Evolutionary conservation across 495 filamentous ascomycete species (phyloP).

Genomic region (Hyaloscypha bicolor): DNA sequence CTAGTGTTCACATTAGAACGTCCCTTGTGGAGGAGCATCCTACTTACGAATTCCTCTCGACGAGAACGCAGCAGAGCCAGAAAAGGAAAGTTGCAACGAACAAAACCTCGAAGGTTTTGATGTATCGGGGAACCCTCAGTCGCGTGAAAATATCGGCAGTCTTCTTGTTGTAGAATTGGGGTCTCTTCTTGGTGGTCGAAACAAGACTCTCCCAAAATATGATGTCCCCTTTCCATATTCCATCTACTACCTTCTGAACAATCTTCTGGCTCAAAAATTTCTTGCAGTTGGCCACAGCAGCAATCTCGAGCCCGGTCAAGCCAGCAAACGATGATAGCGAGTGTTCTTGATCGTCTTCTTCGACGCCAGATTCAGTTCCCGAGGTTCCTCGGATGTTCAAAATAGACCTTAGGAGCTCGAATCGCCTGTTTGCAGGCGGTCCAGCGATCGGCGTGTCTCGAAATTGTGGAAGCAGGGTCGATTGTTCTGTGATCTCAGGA

Average conservation of each 20-base stretch:
- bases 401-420: slow-evolving; percentile 29
- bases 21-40: slow-evolving; percentile 5
- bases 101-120: slow-evolving; percentile 83
- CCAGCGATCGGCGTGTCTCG: slow-evolving; percentile 17
- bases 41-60: slow-evolving; percentile 51
- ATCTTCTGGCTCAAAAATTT: slow-evolving; percentile 86
- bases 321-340: slow-evolving; percentile 69
- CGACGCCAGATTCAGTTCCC: slow-evolving; percentile 4
- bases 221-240: slow-evolving; percentile 90
- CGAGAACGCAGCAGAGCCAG: slow-evolving; percentile 82
- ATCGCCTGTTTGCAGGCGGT: slow-evolving; percentile 29
- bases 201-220: slow-evolving; percentile 88
- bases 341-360: slow-evolving; percentile 49
- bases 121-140: slow-evolving; percentile 86
- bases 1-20: slow-evolving; percentile 4
- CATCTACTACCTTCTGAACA: slow-evolving; percentile 85
- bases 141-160: slow-evolving; percentile 82
- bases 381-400: slow-evolving; percentile 17
- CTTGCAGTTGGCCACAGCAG: slow-evolving; percentile 85
- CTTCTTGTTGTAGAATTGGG: slow-evolving; percentile 75
- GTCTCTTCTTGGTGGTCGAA: slow-evolving; percentile 75
- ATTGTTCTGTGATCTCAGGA: slow-evolving; percentile 17
- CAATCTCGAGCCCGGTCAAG: slow-evolving; percentile 91
- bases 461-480: slow-evolving; percentile 31
- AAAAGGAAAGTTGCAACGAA: slow-evolving; percentile 84